A percentile compares a stretch with the other conserved stretches of the same genome.
Conservation (phyloP, 2,329 filamentous ascomycete genomes). For the Lachnellula cervina region DNA sequence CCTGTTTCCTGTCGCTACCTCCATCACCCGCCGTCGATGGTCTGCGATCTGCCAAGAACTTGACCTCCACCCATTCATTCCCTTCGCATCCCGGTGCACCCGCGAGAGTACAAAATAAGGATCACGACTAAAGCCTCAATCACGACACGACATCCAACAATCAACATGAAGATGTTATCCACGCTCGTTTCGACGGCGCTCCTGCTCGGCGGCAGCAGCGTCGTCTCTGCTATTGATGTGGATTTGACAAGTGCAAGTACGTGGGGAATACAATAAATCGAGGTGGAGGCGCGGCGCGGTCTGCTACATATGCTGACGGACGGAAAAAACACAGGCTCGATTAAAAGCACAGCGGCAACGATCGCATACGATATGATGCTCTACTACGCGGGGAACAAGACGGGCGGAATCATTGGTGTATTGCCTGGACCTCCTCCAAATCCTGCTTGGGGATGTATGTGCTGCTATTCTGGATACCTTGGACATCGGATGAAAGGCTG, state of each 20-base stretch:
- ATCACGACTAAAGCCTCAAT: neutral
- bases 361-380: conserved; percentile 34
- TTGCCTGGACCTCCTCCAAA: conserved; percentile 41
- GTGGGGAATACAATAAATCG: neutral
- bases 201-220: conserved; percentile 15
- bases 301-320: conserved; percentile 30
- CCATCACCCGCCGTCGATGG: neutral
- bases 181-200: conserved; percentile 21
- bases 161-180: conserved; percentile 17
- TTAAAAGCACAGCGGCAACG: conserved; percentile 29
- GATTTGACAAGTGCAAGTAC: conserved; percentile 26
- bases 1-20: conserved; percentile 3
- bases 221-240: conserved; percentile 32
- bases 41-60: conserved; percentile 6
- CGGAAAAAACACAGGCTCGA: conserved; percentile 39
- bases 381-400: conserved; percentile 37
- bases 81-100: neutral
- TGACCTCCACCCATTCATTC: conserved; percentile 21
- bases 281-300: too few relatives aligned
- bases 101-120: neutral
- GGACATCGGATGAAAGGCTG: neutral
- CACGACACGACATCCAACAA: neutral
- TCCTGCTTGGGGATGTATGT: conserved; percentile 29
- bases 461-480: neutral
- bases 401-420: conserved; percentile 44